These are phyloP conservation scores for Didymella sp. DNA, from an alignment of 2,329 filamentous ascomycete genomes.

Conservation along the genomic window DNA sequence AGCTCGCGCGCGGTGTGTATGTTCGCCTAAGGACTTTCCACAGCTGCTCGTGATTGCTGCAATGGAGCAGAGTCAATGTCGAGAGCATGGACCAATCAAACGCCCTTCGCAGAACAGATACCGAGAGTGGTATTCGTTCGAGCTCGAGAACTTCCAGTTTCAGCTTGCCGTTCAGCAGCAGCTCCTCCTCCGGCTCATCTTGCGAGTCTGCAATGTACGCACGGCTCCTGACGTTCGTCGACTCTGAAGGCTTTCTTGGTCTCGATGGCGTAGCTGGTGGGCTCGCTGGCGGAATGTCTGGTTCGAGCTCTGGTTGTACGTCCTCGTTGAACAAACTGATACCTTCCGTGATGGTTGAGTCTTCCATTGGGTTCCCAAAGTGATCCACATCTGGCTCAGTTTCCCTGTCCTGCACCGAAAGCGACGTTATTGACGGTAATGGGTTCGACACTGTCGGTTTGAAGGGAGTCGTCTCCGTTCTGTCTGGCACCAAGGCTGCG, in stretches of 20 bases:
- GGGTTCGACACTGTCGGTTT: conserved; percentile 28
- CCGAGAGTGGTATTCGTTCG: conserved; percentile 75
- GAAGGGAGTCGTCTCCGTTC: conserved; percentile 24
- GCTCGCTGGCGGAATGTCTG: conserved; percentile 2
- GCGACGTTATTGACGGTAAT: conserved; percentile 28
- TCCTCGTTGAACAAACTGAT: conserved; percentile 33
- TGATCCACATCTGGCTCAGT: conserved; percentile 38
- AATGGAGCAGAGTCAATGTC: conserved; percentile 75
- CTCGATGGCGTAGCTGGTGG: conserved; percentile 6
- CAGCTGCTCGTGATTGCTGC: conserved; percentile 73
- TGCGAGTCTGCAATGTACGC: conserved; percentile 8
- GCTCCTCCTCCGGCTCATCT: conserved; percentile 39
- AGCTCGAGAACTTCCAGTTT: conserved; percentile 75
- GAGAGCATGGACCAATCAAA: conserved; percentile 78
- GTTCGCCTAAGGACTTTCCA: conserved; percentile 74
- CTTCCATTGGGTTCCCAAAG: conserved; percentile 36
- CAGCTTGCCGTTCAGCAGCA: conserved; percentile 64
- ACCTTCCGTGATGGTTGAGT: conserved; percentile 33
- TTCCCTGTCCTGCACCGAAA: conserved; percentile 40
- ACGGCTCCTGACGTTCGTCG: conserved; percentile 10
- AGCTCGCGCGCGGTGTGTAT: conserved; percentile 49
- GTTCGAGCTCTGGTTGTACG: conserved; percentile 21
- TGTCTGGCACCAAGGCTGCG: conserved; percentile 23
- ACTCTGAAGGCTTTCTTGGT: not conserved
- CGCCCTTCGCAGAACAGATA: conserved; percentile 71